Conservation (phyloP, 148 eudicot species). For the Vaccinium macrocarpon region DNA sequence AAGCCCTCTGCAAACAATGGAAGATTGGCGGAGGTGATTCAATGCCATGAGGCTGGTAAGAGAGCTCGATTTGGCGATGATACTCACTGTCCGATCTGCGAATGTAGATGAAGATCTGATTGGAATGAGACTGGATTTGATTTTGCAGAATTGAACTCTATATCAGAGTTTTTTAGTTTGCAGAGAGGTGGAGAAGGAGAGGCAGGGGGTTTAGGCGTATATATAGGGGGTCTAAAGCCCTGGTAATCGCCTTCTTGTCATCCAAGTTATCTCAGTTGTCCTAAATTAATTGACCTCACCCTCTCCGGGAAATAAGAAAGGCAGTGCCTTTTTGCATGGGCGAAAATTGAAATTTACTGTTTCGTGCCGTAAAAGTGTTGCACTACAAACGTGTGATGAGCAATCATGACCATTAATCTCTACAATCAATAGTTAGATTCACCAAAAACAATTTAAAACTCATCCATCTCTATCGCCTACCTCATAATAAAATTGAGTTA, state of each 20-base stretch:
- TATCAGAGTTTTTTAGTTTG: not conserved
- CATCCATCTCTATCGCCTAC: not conserved
- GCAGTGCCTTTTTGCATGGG: not conserved
- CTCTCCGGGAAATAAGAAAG: not conserved
- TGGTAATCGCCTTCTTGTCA: not conserved
- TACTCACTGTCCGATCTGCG: constrained; percentile 12
- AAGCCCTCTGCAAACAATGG: not conserved
- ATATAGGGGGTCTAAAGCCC: not conserved
- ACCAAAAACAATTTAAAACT: too few species aligned
- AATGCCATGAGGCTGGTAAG: constrained; percentile 12
- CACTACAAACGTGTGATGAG: too few species aligned
- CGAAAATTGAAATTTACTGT: not conserved
- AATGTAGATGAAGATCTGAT: not conserved
- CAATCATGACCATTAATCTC: too few species aligned
- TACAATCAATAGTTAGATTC: too few species aligned
- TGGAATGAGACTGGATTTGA: not conserved
- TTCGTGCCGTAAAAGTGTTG: too few species aligned
- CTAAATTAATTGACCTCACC: not conserved
- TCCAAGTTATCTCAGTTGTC: constrained; percentile 2
- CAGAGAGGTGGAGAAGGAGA: not conserved
- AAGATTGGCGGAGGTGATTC: constrained; percentile 13
- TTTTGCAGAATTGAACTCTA: not conserved
- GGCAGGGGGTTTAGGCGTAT: not conserved
- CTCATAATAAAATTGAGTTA: not conserved
- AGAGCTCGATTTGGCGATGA: constrained; percentile 17